phyloP scores from a whole-genome alignment of 345 rosid genomes.

The Psidium guajava region DNA sequence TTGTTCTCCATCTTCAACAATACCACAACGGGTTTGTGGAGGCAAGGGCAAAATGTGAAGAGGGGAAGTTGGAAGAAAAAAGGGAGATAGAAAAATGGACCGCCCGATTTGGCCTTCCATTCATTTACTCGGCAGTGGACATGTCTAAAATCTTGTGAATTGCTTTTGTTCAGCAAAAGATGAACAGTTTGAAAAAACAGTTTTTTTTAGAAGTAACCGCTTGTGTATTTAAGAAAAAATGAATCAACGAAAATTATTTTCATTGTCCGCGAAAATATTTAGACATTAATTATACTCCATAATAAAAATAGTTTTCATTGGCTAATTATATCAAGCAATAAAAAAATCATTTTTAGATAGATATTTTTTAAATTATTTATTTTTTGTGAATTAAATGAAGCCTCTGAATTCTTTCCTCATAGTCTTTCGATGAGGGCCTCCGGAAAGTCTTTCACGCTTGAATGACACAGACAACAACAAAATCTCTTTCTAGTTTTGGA shows the following conservation, averaged over 20 bases:
- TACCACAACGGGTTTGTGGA: neutral
- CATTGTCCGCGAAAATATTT: no score
- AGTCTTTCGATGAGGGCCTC: neutral
- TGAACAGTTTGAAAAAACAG: no score
- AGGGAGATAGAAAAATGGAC: neutral
- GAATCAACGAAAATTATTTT: no score
- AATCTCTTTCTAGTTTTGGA: neutral
- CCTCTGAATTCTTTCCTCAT: neutral
- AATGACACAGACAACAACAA: neutral
- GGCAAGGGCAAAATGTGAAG: neutral
- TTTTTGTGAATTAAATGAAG: no score
- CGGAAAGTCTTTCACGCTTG: neutral
- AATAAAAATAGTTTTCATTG: no score
- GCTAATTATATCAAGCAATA: no score
- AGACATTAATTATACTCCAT: no score
- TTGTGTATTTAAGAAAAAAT: no score
- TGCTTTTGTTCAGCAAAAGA: no score
- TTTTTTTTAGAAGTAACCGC: no score
- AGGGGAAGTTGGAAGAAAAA: neutral
- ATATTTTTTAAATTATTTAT: no score
- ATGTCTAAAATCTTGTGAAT: neutral
- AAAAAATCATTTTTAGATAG: no score
- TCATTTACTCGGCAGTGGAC: neutral
- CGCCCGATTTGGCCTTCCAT: neutral
- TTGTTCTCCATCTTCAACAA: neutral